Evolutionary conservation across 352 stramenopile species (phyloP).

Genomic region (Phytopythium cucurbitacearum): DNA sequence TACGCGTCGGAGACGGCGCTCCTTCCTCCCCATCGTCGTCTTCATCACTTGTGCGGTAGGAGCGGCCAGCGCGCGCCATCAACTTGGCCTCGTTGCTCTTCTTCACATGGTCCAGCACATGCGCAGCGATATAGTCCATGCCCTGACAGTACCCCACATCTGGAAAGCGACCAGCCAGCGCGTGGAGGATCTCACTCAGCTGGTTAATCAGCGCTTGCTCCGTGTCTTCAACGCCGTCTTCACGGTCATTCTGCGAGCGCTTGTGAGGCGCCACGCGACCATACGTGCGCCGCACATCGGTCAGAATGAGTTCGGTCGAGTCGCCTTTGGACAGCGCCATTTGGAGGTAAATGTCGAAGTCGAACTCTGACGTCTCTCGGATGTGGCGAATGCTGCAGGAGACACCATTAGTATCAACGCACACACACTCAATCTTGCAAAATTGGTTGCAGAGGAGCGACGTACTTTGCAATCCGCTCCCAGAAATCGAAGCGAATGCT

Average conservation of each 20-base stretch:
- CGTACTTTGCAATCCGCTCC: conserved; percentile 47
- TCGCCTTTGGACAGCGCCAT: conserved; percentile 85
- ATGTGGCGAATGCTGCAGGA: conserved; percentile 27
- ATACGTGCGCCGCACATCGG: conserved; percentile 82
- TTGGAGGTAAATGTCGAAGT: conserved; percentile 83
- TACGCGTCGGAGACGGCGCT: conserved; percentile 19
- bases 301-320: conserved; percentile 77
- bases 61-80: conserved; percentile 2
- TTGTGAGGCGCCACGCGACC: conserved; percentile 79
- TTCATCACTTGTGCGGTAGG: conserved; percentile 7
- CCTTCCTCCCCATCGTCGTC: conserved; percentile 5
- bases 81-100: conserved; percentile 47
- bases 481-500: conserved; percentile 69
- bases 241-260: conserved; percentile 44
- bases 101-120: conserved; percentile 81
- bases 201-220: conserved; percentile 74
- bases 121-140: conserved; percentile 86
- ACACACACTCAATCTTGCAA: not conserved
- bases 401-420: not conserved
- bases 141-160: conserved; percentile 85
- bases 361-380: conserved; percentile 49
- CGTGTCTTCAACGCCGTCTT: conserved; percentile 39
- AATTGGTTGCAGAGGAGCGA: conserved; percentile 1
- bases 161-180: conserved; percentile 69
- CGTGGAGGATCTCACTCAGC: conserved; percentile 78